Percentiles rank a stretch among this genome's conserved stretches.
phyloP scores from a whole-genome alignment of 2,329 filamentous ascomycete species.

The Ascochyta pisi region DNA sequence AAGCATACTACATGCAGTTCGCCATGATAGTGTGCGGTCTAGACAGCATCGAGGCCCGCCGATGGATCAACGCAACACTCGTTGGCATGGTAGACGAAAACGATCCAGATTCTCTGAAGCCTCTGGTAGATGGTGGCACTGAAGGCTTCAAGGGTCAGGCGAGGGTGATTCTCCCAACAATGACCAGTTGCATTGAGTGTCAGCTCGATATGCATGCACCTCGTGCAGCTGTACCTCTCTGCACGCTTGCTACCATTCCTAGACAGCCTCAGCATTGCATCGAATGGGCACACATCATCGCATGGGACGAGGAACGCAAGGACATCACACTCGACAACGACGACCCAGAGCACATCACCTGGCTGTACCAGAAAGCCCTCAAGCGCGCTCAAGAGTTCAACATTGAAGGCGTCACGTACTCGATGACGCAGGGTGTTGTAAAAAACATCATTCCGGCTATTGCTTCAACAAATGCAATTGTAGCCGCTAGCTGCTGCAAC shows the following conservation, averaged over 20 bases:
- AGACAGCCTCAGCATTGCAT: constrained; percentile 97
- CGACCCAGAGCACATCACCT: constrained; percentile 95
- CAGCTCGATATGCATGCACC: constrained; percentile 98
- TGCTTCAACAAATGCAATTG: constrained; percentile 95
- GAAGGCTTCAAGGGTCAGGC: constrained; percentile 99
- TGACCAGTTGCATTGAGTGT: constrained; percentile 97
- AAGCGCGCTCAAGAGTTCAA: constrained; percentile 84
- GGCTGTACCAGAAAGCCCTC: constrained; percentile 88
- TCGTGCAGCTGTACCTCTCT: constrained; percentile 94
- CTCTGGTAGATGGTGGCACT: constrained; percentile 93
- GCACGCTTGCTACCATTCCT: constrained; percentile 94
- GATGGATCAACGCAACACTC: constrained; percentile 97
- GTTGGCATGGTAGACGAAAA: constrained; percentile 88
- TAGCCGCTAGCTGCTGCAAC: constrained; percentile 94
- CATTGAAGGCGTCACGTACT: constrained; percentile 92
- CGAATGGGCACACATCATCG: constrained; percentile 98
- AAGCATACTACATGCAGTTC: constrained; percentile 97
- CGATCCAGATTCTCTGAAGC: constrained; percentile 85
- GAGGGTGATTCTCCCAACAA: constrained; percentile 86
- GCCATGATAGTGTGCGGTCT: constrained; percentile 91
- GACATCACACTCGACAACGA: constrained; percentile 91
- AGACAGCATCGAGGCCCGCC: constrained; percentile 95
- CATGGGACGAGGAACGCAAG: constrained; percentile 77
- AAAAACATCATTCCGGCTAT: constrained; percentile 99
- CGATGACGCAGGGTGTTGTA: constrained; percentile 94